phyloP scores from a whole-genome alignment of 305 asterid genomes.

The Monarda citriodora region DNA sequence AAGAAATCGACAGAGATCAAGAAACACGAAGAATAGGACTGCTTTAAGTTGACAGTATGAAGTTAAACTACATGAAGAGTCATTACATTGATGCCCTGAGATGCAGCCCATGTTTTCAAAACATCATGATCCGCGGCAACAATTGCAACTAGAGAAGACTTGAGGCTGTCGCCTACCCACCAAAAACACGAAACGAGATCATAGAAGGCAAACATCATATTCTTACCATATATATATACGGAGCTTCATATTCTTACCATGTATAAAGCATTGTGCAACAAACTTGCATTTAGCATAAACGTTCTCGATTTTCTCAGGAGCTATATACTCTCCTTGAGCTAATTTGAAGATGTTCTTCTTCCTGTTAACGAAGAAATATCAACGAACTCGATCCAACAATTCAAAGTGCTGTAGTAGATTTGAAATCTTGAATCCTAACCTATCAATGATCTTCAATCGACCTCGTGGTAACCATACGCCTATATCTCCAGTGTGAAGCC shows the following conservation, averaged over 20 bases:
- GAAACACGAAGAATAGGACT: neutral
- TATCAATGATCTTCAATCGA: slow-evolving; percentile 76
- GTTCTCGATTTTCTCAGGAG: slow-evolving; percentile 88
- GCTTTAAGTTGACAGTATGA: too few relatives aligned
- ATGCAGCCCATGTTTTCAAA: slow-evolving; percentile 63
- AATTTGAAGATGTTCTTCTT: slow-evolving; percentile 86
- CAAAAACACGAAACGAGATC: slow-evolving; percentile 9
- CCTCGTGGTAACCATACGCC: slow-evolving; percentile 75
- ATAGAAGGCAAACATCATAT: too few relatives aligned
- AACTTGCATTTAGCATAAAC: slow-evolving; percentile 73
- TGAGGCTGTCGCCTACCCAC: slow-evolving; percentile 72
- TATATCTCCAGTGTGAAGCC: slow-evolving; percentile 91
- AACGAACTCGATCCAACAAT: neutral
- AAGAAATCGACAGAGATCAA: slow-evolving; percentile 7
- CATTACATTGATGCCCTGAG: slow-evolving; percentile 63
- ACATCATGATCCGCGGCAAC: slow-evolving; percentile 64
- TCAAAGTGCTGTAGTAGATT: neutral
- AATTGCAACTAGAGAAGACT: slow-evolving; percentile 65
- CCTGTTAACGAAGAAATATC: slow-evolving; percentile 33
- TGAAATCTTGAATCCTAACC: slow-evolving; percentile 28
- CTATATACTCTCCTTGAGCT: slow-evolving; percentile 86
- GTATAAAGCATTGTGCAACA: slow-evolving; percentile 67
- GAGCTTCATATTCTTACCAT: slow-evolving; percentile 43
- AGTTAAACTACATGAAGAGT: neutral
- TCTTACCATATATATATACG: too few relatives aligned